Evolutionary conservation across 1,284 basidiomycete species (phyloP).

Genomic region (Ustilago bromivora): DNA sequence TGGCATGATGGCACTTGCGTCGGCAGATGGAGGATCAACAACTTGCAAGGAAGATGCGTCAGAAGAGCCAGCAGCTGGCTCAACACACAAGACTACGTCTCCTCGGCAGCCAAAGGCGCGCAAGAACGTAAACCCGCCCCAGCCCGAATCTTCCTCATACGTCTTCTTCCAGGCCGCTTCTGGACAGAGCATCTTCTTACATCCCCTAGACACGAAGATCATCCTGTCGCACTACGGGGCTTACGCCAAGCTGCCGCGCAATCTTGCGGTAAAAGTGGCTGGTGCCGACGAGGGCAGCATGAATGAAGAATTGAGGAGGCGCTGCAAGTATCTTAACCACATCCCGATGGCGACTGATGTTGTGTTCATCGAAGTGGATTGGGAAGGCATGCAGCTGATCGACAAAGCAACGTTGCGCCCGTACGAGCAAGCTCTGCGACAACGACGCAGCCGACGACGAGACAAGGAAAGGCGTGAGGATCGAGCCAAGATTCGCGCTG

Average conservation of each 20-base stretch:
- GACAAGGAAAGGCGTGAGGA: conserved; percentile 64
- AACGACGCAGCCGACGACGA: conserved; percentile 52
- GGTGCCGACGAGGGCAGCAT: conserved; percentile 77
- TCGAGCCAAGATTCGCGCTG: conserved; percentile 59
- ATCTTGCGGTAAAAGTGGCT: conserved; percentile 82
- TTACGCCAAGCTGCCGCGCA: conserved; percentile 86
- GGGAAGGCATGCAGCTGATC: conserved; percentile 60
- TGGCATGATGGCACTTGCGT: conserved; percentile 19
- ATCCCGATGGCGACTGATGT: conserved; percentile 92
- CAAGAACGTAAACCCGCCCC: conserved; percentile 63
- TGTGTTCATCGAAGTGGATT: conserved; percentile 90
- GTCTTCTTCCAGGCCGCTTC: conserved; percentile 96
- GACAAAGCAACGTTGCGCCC: conserved; percentile 52
- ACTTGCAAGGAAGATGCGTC: conserved; percentile 5
- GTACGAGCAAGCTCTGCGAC: conserved; percentile 60
- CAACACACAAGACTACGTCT: conserved; percentile 3
- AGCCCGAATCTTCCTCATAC: conserved; percentile 73
- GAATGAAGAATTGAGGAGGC: conserved; percentile 91
- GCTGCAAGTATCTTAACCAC: conserved; percentile 95
- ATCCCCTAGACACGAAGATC: conserved; percentile 94
- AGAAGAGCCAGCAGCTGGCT: conserved; percentile 7
- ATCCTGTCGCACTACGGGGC: conserved; percentile 84
- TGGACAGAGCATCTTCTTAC: conserved; percentile 90
- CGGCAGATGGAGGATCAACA: conserved; percentile 5
- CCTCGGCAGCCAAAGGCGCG: conserved; percentile 31